Percentiles rank a stretch among this genome's conserved stretches.
phyloP scores from a whole-genome alignment of 2,329 filamentous ascomycete species.

The Fonsecaea pedrosoi region DNA sequence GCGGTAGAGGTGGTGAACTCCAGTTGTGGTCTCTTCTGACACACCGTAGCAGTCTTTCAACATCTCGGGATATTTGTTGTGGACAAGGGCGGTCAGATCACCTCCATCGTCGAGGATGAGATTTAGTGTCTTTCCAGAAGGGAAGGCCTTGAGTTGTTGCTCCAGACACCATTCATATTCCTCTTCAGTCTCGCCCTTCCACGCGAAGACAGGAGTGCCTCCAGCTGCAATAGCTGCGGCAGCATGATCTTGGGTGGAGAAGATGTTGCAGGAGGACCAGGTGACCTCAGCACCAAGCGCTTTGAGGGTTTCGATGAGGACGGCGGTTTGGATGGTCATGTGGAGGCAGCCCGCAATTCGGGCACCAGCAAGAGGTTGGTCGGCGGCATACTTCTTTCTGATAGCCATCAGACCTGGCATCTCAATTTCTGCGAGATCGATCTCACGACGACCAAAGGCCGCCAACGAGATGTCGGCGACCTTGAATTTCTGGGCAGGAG shows the following conservation, averaged over 20 bases:
- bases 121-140: conserved; percentile 95
- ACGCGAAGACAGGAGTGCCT: conserved; percentile 86
- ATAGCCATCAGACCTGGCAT: conserved; percentile 99
- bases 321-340: conserved; percentile 99
- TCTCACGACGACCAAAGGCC: conserved; percentile 98
- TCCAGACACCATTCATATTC: conserved; percentile 99
- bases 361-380: conserved; percentile 93
- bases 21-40: conserved; percentile 99
- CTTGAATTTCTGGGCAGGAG: conserved; percentile 93
- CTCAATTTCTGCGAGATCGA: conserved; percentile 93
- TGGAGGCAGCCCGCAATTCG: conserved; percentile 97
- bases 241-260: conserved; percentile 98
- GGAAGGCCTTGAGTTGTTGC: conserved; percentile 97
- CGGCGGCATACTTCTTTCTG: conserved; percentile 84
- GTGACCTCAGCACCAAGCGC: conserved; percentile 97
- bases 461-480: conserved; percentile 97
- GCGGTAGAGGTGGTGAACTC: conserved; percentile 98
- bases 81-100: conserved; percentile 93
- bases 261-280: conserved; percentile 99
- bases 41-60: conserved; percentile 98
- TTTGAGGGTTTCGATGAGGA: conserved; percentile 97
- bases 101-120: conserved; percentile 98
- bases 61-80: conserved; percentile 98
- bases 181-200: conserved; percentile 96
- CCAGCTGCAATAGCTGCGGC: conserved; percentile 94